Percentiles rank a stretch among this genome's conserved stretches.
These are phyloP conservation scores for Solidago caesia DNA, from an alignment of 129 eudicot genomes.

Conservation along the genomic window DNA sequence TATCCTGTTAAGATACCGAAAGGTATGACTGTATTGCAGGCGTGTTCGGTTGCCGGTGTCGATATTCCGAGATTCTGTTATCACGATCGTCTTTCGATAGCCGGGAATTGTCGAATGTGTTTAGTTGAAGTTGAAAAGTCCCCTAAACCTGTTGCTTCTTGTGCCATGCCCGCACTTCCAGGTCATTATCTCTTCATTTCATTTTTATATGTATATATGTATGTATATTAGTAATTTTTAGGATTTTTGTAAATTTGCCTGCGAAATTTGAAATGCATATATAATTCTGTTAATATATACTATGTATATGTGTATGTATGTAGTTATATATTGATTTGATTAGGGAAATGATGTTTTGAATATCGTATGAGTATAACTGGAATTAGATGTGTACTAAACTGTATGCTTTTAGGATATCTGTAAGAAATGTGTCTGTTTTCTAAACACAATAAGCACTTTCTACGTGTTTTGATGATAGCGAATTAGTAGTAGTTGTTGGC, in stretches of 20 bases:
- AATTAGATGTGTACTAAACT: too few species aligned
- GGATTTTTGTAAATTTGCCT: not conserved
- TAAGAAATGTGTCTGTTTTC: too few species aligned
- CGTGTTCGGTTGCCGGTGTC: conserved; percentile 91
- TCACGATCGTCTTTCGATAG: conserved; percentile 79
- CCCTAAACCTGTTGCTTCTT: conserved; percentile 96
- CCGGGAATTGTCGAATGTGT: conserved; percentile 96
- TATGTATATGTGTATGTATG: too few species aligned
- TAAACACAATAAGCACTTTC: too few species aligned
- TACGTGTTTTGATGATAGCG: too few species aligned
- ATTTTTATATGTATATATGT: not conserved
- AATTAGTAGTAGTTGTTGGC: too few species aligned
- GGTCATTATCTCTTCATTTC: conserved; percentile 7
- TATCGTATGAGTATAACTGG: too few species aligned
- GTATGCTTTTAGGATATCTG: too few species aligned
- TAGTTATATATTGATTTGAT: too few species aligned
- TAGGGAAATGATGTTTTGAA: too few species aligned
- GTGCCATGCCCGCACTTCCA: conserved; percentile 82
- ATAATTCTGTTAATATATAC: too few species aligned
- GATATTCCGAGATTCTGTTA: conserved; percentile 92
- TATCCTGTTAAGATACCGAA: conserved; percentile 97
- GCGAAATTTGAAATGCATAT: too few species aligned
- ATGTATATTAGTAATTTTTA: not conserved
- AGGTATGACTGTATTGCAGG: conserved; percentile 88
- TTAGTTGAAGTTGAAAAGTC: conserved; percentile 93